Conservation (phyloP, 768 basidiomycete genomes). For the Tephrocybe sp. region DNA sequence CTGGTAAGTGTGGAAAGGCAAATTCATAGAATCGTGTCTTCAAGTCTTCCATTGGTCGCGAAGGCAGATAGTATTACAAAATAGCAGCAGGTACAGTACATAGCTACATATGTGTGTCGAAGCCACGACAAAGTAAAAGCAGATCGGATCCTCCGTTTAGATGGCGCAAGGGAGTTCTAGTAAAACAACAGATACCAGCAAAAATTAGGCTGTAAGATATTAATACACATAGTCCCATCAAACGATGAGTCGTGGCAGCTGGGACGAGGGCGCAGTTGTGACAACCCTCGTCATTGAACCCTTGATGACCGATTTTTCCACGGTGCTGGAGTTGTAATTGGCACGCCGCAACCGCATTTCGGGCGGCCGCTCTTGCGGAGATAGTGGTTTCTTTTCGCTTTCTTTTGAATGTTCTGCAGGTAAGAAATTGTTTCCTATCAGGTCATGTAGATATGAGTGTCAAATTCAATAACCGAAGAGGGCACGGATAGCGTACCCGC, state of each 20-base stretch:
- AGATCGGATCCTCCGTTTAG: not conserved
- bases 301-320: slow-evolving; percentile 53
- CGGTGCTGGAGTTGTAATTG: slow-evolving; percentile 32
- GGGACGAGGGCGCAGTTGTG: slow-evolving; percentile 18
- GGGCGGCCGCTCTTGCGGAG: slow-evolving; percentile 26
- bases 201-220: not conserved
- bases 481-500: slow-evolving; percentile 37
- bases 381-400: slow-evolving; percentile 24
- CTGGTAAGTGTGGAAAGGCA: no score
- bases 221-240: slow-evolving; percentile 1
- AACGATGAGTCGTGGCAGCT: slow-evolving; percentile 26
- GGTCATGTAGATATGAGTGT: not conserved
- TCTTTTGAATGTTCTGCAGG: slow-evolving; percentile 16
- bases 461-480: not conserved
- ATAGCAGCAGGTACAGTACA: not conserved
- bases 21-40: no score
- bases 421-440: slow-evolving; percentile 18
- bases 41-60: no score
- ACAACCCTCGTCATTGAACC: slow-evolving; percentile 57
- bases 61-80: not conserved
- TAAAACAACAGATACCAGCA: not conserved
- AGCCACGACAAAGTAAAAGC: not conserved
- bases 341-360: slow-evolving; percentile 42
- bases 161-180: not conserved
- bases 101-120: not conserved